These are phyloP conservation scores for Colletotrichum sp. DNA, from an alignment of 2,329 filamentous ascomycete genomes.

Conservation along the genomic window DNA sequence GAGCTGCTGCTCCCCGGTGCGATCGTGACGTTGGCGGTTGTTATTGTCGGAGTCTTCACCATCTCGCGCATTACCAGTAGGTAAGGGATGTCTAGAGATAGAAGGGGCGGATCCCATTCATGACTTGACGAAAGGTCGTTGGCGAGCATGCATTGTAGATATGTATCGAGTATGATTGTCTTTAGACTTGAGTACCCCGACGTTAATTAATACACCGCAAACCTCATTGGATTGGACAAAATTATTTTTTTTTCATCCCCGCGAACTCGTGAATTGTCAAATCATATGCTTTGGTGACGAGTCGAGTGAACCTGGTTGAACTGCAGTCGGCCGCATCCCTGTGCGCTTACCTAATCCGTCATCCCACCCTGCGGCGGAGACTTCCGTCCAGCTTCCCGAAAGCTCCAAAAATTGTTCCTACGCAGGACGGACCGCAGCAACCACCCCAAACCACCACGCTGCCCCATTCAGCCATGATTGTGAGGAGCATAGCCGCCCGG, in stretches of 20 bases:
- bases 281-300: background rate
- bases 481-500: slow-evolving; percentile 59
- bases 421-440: slow-evolving; percentile 27
- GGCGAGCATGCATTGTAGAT: slow-evolving; percentile 33
- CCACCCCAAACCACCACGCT: slow-evolving; percentile 48
- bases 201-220: slow-evolving; percentile 21
- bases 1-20: slow-evolving; percentile 92
- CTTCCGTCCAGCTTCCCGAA: slow-evolving; percentile 7
- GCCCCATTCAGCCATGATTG: slow-evolving; percentile 53
- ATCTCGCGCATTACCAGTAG: slow-evolving; percentile 72
- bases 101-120: slow-evolving; percentile 28
- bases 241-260: background rate
- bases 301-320: background rate
- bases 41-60: slow-evolving; percentile 92
- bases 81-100: slow-evolving; percentile 35
- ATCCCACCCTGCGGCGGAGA: background rate
- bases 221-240: background rate
- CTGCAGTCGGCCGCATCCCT: background rate
- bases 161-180: slow-evolving; percentile 27
- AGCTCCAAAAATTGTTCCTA: slow-evolving; percentile 22
- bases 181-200: slow-evolving; percentile 23
- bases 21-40: slow-evolving; percentile 92
- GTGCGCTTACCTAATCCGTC: slow-evolving; percentile 7
- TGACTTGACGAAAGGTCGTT: slow-evolving; percentile 38
- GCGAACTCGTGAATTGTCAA: background rate